Base-by-base conservation (phyloP, 208 protist genomes). In the Trypanosoma conorhini region DNA sequence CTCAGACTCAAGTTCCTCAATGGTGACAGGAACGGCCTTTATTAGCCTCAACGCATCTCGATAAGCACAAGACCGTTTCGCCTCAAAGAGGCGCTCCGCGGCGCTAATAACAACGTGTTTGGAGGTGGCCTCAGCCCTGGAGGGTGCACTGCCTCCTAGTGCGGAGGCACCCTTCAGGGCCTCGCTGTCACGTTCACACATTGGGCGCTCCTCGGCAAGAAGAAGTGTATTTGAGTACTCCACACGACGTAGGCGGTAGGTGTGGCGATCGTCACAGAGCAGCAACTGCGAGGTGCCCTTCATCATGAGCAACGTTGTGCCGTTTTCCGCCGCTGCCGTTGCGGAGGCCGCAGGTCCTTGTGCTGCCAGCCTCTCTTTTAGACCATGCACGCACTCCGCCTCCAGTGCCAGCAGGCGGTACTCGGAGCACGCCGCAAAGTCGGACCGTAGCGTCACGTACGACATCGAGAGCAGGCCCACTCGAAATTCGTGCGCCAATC, bases 171-270 rank as follows among this genome's bases (percentile, higher is more conserved):
- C 3, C 51, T 19, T 4, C 17, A 26, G 5, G 7, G 42, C 46
- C 5, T 61, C 38, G 57, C n/a, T 50, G 22, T 54, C 30, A n/a
- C 44, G 44, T 3, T 28, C 74, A 64, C 28, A 40, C 42, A 68
- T 72, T 61, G 69, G 72, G 3, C 57, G 59, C 17, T 77, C 70
- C 17, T 70, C 38, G 33, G 81, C 79, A 33, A 94, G 57, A 55
- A 94, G 77, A 28, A 94, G 71, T 50, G 77, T 76, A 64, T 94
- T 94, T 31, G 89, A 94, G 80, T 94, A 92, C 74, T 94, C 89
- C 13, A 91, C 82, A 1, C 86, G 86, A 4, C 83, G 81, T 31
- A 92, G 67, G 24, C 80, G 71, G 24, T 80, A 76, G 12, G 60
- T 78, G 19, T 74, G 52, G 1, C 22, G 50, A 22, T 50, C 74